A percentile compares a stretch with the other conserved stretches of the same genome.
These are phyloP conservation scores for Aspergillus sergii DNA, from an alignment of 2,329 filamentous ascomycete genomes.

Conservation along the genomic window DNA sequence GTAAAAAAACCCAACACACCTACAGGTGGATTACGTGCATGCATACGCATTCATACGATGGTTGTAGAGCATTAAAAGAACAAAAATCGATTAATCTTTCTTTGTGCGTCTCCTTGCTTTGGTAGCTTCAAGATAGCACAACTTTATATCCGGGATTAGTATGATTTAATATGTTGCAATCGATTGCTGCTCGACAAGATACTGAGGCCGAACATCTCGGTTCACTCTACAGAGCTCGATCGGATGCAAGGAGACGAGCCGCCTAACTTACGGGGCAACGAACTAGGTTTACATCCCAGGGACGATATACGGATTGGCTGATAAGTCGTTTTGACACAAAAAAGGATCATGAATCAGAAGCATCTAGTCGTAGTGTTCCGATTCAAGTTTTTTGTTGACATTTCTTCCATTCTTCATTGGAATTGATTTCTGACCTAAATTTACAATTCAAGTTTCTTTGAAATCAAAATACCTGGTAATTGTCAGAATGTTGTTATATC, in stretches of 20 bases:
- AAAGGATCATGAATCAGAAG: background rate
- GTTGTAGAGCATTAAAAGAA: background rate
- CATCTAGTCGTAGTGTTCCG: background rate
- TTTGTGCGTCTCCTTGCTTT: background rate
- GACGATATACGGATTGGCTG: background rate
- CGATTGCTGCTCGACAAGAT: background rate
- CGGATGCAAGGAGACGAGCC: background rate
- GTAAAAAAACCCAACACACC: background rate
- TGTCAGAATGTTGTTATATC: background rate
- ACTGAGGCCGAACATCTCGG: background rate
- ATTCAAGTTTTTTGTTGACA: background rate
- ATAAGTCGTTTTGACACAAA: background rate
- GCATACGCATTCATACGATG: background rate
- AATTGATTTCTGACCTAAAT: background rate
- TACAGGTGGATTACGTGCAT: background rate
- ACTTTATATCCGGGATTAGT: background rate
- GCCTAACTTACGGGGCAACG: background rate
- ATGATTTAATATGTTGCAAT: background rate
- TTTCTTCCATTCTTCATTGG: background rate
- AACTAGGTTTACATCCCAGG: background rate
- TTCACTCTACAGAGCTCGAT: background rate
- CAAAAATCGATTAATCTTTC: background rate
- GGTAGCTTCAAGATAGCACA: background rate
- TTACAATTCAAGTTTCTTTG: background rate
- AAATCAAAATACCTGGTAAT: background rate